These are phyloP conservation scores for Dipodascopsis uninucleata DNA, from an alignment of 805 yeast genomes.

Conservation along the genomic window DNA sequence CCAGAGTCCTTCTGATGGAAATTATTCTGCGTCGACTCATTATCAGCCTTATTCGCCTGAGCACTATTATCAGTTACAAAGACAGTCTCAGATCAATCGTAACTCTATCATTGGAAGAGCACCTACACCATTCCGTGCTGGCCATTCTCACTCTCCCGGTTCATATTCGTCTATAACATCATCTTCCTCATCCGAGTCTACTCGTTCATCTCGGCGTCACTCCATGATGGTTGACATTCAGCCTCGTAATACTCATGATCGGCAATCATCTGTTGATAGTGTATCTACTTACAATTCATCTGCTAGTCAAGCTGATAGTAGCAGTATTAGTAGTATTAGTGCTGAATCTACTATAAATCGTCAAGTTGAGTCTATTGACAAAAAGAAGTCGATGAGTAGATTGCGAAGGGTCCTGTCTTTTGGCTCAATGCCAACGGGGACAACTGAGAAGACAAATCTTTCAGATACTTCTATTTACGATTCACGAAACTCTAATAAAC, in stretches of 20 bases:
- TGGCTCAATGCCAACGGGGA: not conserved
- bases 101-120: slow-evolving; percentile 1
- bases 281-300: slow-evolving; percentile 5
- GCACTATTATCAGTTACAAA: slow-evolving; percentile 4
- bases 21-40: not conserved
- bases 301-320: not conserved
- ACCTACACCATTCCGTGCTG: slow-evolving; percentile 3
- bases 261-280: slow-evolving; percentile 13
- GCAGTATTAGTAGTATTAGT: not conserved
- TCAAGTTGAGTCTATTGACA: too few species aligned
- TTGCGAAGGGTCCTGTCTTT: too few species aligned
- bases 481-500: slow-evolving; percentile 1
- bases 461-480: slow-evolving; percentile 5
- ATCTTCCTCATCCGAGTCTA: slow-evolving; percentile 1
- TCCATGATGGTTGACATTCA: not conserved
- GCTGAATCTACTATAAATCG: not conserved
- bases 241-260: slow-evolving; percentile 3
- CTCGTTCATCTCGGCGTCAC: not conserved
- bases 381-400: too few species aligned
- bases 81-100: slow-evolving; percentile 4
- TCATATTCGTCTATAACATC: slow-evolving; percentile 3
- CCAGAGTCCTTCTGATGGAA: not conserved
- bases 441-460: slow-evolving; percentile 3
- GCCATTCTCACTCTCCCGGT: not conserved
- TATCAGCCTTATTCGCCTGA: not conserved